Percentiles rank a stretch among this genome's conserved stretches.
Evolutionary conservation across 2,329 filamentous ascomycete genomes (phyloP).

Genomic region (Harringtonia lauricola): DNA sequence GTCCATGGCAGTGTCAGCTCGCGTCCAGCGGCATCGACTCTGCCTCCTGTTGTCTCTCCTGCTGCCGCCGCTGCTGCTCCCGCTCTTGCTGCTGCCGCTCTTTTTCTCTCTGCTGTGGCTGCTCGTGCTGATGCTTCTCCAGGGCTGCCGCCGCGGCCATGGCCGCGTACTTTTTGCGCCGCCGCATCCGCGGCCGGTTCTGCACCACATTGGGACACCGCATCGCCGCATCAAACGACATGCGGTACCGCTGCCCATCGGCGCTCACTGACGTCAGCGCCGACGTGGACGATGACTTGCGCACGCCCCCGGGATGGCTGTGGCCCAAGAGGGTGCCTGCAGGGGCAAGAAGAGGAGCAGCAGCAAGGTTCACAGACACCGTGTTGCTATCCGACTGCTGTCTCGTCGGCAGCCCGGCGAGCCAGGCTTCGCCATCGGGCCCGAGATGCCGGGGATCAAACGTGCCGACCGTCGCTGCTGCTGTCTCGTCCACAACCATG

Average conservation of each 20-base stretch:
- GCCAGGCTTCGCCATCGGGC: conserved; percentile 6
- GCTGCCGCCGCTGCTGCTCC: background rate
- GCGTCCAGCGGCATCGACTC: background rate
- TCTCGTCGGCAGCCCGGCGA: conserved; percentile 11
- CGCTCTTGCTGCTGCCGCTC: too few species aligned
- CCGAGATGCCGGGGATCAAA: conserved; percentile 1
- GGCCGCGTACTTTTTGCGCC: conserved; percentile 13
- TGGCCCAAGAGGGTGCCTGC: too few species aligned
- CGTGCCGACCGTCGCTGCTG: too few species aligned
- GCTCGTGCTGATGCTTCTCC: background rate
- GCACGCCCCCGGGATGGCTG: conserved; percentile 6
- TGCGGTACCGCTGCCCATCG: conserved; percentile 15
- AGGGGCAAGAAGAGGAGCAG: too few species aligned
- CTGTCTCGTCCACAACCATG: too few species aligned
- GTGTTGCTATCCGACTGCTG: too few species aligned
- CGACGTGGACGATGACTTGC: too few species aligned
- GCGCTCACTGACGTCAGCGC: too few species aligned
- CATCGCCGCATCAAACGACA: conserved; percentile 19
- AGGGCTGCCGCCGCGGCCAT: too few species aligned
- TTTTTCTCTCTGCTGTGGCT: background rate
- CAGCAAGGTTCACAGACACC: too few species aligned
- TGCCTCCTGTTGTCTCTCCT: too few species aligned
- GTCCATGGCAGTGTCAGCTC: too few species aligned
- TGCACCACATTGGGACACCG: conserved; percentile 21
- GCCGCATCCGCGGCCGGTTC: conserved; percentile 23